Conservation (phyloP, 495 filamentous ascomycete species). For the Friedmanniomyces simplex region DNA sequence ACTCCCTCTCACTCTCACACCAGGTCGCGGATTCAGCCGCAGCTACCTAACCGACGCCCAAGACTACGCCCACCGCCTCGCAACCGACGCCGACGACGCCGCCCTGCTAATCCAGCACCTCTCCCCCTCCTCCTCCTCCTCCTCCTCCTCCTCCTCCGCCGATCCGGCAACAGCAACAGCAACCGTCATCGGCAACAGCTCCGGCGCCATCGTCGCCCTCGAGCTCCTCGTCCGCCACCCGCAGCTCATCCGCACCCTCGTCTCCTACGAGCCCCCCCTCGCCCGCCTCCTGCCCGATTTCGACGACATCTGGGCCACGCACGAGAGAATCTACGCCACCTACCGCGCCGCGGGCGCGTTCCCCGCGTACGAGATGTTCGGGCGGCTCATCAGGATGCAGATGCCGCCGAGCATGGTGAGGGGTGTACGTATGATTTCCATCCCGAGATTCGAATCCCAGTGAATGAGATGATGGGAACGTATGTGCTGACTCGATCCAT, state of each 20-base stretch:
- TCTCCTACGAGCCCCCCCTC: slow-evolving; percentile 15
- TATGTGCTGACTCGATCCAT: too few species aligned
- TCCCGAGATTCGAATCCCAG: too few species aligned
- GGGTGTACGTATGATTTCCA: too few species aligned
- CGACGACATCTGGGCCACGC: slow-evolving; percentile 1
- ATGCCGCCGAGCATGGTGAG: background rate
- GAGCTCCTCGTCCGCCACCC: slow-evolving; percentile 10
- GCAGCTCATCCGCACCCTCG: background rate
- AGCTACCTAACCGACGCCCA: slow-evolving; percentile 10
- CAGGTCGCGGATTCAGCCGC: slow-evolving; percentile 3
- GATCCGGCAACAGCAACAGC: too few species aligned
- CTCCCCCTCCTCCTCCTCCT: background rate
- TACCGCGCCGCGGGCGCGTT: slow-evolving; percentile 18
- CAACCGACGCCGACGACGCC: slow-evolving; percentile 17
- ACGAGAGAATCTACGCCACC: slow-evolving; percentile 9
- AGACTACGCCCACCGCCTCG: slow-evolving; percentile 11
- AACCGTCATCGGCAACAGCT: slow-evolving; percentile 15
- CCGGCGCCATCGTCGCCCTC: slow-evolving; percentile 14
- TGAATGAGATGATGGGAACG: too few species aligned
- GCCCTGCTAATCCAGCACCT: slow-evolving; percentile 11
- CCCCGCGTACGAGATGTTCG: slow-evolving; percentile 2
- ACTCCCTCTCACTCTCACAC: background rate
- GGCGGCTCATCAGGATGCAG: background rate
- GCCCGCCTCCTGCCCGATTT: slow-evolving; percentile 13
- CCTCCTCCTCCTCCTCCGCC: too few species aligned